phyloP scores from a whole-genome alignment of 108 stramenopile genomes.

The Cylindrotheca closterium region DNA sequence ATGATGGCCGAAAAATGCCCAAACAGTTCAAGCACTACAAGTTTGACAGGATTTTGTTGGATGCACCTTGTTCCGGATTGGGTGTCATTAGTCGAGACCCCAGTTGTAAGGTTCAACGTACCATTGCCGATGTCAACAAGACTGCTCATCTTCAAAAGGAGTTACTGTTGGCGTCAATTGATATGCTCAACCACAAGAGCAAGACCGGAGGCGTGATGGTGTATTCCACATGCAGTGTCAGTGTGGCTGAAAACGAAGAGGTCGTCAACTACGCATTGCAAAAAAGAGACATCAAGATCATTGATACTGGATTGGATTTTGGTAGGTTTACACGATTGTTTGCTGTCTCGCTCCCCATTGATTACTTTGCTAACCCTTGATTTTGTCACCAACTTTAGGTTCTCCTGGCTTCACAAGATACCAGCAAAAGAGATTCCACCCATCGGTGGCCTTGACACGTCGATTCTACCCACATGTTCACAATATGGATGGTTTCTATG shows the following conservation, averaged over 20 bases:
- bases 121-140: constrained; percentile 87
- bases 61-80: constrained; percentile 98
- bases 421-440: constrained; percentile 96
- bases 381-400: constrained; percentile 33
- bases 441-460: constrained; percentile 86
- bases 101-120: constrained; percentile 95
- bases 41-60: constrained; percentile 96
- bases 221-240: constrained; percentile 98
- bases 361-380: constrained; percentile 8
- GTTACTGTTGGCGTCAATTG: constrained; percentile 95
- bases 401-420: constrained; percentile 93
- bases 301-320: constrained; percentile 91
- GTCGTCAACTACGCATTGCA: constrained; percentile 96
- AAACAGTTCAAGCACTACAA: constrained; percentile 71
- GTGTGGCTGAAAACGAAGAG: constrained; percentile 97
- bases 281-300: constrained; percentile 93
- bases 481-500: constrained; percentile 99
- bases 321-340: constrained; percentile 42
- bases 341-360: background rate
- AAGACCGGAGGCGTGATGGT: constrained; percentile 96
- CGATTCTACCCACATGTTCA: constrained; percentile 99
- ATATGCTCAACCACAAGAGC: constrained; percentile 91
- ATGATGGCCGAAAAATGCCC: constrained; percentile 94
- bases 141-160: constrained; percentile 97
- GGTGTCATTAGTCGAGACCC: constrained; percentile 98